Conservation (phyloP, 352 stramenopile species). For the Pythium rhizo-oryzae region DNA sequence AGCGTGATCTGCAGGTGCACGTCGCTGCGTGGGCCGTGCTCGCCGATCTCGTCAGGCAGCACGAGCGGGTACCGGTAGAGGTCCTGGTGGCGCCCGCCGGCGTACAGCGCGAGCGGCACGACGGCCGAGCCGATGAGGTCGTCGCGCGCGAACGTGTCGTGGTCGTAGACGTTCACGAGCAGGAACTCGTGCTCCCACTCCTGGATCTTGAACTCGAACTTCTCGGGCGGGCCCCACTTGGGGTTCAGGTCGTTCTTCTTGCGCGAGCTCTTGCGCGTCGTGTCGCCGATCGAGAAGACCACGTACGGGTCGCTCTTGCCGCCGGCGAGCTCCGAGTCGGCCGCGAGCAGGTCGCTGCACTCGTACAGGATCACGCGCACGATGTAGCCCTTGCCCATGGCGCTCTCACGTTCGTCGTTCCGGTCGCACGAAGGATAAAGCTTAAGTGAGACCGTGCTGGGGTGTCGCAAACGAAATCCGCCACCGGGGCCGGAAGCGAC, state of each 20-base stretch:
- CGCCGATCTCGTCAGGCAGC: constrained; percentile 53
- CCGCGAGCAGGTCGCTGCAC: constrained; percentile 58
- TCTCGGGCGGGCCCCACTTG: constrained; percentile 68
- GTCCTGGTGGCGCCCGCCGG: constrained; percentile 55
- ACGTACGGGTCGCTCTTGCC: constrained; percentile 84
- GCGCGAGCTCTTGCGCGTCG: constrained; percentile 64
- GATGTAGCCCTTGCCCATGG: constrained; percentile 36
- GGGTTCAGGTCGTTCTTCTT: constrained; percentile 70
- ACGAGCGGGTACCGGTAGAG: constrained; percentile 78
- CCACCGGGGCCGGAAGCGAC: too few relatives aligned
- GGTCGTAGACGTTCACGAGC: constrained; percentile 70
- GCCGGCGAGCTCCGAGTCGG: constrained; percentile 49
- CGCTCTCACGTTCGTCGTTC: neutral
- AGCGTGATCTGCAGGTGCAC: constrained; percentile 71
- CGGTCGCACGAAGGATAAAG: neutral
- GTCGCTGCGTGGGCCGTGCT: constrained; percentile 51
- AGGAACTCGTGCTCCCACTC: constrained; percentile 71
- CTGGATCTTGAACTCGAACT: constrained; percentile 70
- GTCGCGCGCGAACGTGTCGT: constrained; percentile 66
- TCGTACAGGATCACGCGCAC: constrained; percentile 66
- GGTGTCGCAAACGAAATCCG: neutral
- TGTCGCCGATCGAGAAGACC: constrained; percentile 51
- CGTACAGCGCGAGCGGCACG: constrained; percentile 65
- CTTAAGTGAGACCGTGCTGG: neutral
- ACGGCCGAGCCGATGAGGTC: constrained; percentile 75